Percentiles rank a stretch among this genome's conserved stretches.
phyloP scores from a whole-genome alignment of 306 rosid genomes.

The Quercus engelmannii region DNA sequence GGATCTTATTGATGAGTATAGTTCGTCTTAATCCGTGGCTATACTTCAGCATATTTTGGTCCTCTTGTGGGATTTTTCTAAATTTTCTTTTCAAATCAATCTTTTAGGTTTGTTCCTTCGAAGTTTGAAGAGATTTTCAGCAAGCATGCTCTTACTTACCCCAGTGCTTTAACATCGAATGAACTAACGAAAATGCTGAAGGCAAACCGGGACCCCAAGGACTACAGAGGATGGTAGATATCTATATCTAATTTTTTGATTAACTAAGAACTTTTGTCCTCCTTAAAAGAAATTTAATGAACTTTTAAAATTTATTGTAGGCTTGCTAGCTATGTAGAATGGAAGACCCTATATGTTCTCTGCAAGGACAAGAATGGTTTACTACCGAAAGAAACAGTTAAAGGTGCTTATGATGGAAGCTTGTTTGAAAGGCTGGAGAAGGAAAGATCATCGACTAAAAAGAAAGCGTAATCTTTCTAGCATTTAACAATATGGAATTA shows the following conservation, averaged over 20 bases:
- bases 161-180: conserved; percentile 57
- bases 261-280: not conserved
- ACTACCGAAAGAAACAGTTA: conserved; percentile 53
- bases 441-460: conserved; percentile 32
- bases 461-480: conserved; percentile 19
- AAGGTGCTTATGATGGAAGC: conserved; percentile 77
- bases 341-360: conserved; percentile 57
- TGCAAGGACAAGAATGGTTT: conserved; percentile 76
- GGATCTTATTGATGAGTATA: not conserved
- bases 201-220: conserved; percentile 54
- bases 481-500: not conserved
- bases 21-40: not conserved
- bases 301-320: conserved; percentile 22
- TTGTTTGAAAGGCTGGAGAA: conserved; percentile 59
- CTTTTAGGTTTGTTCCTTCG: conserved; percentile 54
- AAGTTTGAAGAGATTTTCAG: conserved; percentile 70
- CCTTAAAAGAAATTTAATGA: not conserved
- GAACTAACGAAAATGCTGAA: conserved; percentile 51
- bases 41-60: not conserved
- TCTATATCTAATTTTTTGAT: not conserved
- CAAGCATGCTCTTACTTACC: conserved; percentile 50
- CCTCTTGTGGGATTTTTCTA: not conserved
- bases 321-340: conserved; percentile 51
- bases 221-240: conserved; percentile 59
- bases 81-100: not conserved